phyloP scores from a whole-genome alignment of 345 rosid genomes.

The Eucalyptus tenuipes region DNA sequence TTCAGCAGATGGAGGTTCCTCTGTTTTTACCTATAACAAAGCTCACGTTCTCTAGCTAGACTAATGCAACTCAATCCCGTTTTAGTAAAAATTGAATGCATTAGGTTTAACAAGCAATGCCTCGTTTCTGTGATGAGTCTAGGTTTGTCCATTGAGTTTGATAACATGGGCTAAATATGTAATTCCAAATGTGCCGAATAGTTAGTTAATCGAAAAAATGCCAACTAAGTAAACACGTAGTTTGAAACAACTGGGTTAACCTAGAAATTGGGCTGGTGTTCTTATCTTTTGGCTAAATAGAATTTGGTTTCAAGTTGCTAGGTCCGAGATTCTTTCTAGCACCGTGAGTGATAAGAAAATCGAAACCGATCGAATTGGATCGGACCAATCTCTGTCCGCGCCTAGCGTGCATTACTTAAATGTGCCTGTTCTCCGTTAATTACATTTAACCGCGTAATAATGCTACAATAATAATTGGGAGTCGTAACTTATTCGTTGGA shows the following conservation, averaged over 20 bases:
- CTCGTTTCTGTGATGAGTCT: background rate
- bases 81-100: background rate
- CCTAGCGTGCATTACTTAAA: background rate
- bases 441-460: background rate
- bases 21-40: background rate
- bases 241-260: no score
- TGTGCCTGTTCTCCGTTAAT: background rate
- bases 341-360: background rate
- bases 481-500: background rate
- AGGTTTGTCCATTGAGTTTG: background rate
- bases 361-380: background rate
- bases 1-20: background rate
- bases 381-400: rapidly evolving
- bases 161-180: background rate
- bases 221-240: background rate
- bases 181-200: background rate
- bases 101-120: background rate
- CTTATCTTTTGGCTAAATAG: background rate
- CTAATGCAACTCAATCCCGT: background rate
- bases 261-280: background rate
- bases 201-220: background rate
- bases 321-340: background rate
- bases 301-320: rapidly evolving
- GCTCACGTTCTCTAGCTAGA: background rate
- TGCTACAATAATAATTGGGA: background rate